phyloP scores from a whole-genome alignment of 371 early-diverging fungal genomes.

The Lichtheimia corymbifera region DNA sequence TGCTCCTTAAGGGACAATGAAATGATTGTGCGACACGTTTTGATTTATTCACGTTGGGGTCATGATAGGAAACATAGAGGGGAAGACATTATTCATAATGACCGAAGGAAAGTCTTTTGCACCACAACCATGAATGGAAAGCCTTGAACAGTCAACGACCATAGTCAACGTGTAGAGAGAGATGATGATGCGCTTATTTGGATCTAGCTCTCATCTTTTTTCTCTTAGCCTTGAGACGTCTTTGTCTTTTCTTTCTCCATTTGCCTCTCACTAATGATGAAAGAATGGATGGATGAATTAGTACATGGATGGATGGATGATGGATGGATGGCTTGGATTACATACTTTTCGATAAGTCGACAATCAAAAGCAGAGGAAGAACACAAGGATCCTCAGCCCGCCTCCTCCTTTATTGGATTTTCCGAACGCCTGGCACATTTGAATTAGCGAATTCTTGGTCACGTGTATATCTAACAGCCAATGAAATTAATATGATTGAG shows the following conservation, averaged over 20 bases:
- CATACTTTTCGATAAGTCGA: not conserved
- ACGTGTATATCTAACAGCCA: no score
- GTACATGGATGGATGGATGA: conserved; percentile 12
- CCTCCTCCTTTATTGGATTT: no score
- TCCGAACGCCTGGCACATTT: no score
- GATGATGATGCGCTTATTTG: conserved; percentile 27
- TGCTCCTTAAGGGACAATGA: not conserved
- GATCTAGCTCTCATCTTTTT: conserved; percentile 41
- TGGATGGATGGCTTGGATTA: not conserved
- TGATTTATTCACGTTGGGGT: conserved; percentile 7
- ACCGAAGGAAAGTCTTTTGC: not conserved
- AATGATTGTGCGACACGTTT: not conserved
- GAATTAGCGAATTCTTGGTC: no score
- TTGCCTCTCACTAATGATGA: conserved; percentile 16
- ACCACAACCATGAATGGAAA: not conserved
- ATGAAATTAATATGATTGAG: no score
- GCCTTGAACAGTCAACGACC: conserved; percentile 9
- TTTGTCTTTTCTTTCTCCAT: conserved; percentile 28
- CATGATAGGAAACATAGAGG: conserved; percentile 1
- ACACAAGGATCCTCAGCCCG: not conserved
- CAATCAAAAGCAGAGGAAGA: conserved; percentile 1
- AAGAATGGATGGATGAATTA: conserved; percentile 17
- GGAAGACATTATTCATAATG: not conserved
- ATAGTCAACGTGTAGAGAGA: conserved; percentile 4
- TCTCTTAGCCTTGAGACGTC: conserved; percentile 45